A percentile compares a stretch with the other conserved stretches of the same genome.
phyloP scores from a whole-genome alignment of 2,329 filamentous ascomycete genomes.

The Colletotrichum tamarilloi region DNA sequence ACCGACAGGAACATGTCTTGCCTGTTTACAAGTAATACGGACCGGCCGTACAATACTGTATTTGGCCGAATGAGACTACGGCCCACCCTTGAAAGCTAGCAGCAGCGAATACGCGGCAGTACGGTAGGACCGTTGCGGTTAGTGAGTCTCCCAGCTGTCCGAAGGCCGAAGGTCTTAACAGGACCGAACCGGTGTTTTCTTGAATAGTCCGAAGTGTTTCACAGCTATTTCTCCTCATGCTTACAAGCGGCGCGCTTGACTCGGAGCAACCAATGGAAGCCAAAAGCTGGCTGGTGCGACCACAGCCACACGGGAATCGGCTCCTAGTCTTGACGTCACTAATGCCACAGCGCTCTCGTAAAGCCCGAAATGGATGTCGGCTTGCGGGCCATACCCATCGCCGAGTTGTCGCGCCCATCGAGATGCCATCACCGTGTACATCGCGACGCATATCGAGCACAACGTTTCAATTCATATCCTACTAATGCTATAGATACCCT shows the following conservation, averaged over 20 bases:
- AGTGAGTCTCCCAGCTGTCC: neutral
- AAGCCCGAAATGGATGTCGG: constrained; percentile 24
- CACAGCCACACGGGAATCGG: neutral
- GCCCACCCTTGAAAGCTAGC: neutral
- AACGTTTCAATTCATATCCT: neutral
- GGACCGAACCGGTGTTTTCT: neutral
- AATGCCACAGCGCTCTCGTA: neutral
- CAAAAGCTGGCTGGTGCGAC: neutral
- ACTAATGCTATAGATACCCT: neutral
- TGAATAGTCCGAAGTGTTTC: neutral
- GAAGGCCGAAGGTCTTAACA: neutral
- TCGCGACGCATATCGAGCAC: neutral
- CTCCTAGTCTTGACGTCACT: constrained; percentile 25
- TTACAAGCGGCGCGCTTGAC: neutral
- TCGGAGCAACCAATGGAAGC: neutral
- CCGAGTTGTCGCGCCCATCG: constrained; percentile 8
- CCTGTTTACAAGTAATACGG: neutral
- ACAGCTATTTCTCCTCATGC: neutral
- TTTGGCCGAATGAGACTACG: neutral
- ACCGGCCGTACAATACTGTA: neutral
- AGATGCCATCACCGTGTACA: neutral
- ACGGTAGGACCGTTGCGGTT: neutral
- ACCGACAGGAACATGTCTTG: neutral
- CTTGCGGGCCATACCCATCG: neutral
- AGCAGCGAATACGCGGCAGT: neutral